phyloP scores from a whole-genome alignment of 2,329 filamentous ascomycete species.

The Fusarium continuum region DNA sequence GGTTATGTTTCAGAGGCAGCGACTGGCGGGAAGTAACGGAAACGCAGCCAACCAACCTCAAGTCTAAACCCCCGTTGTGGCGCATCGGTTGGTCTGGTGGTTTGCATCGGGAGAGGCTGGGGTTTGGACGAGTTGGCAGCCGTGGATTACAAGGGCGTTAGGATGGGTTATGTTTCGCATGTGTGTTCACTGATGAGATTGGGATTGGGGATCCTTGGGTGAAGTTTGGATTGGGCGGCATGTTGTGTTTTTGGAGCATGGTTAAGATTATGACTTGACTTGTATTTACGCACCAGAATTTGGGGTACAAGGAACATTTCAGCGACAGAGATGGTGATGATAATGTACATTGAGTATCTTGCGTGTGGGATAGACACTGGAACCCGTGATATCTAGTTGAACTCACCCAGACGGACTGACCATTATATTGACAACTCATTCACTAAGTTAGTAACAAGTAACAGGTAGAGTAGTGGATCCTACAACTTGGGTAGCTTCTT shows the following conservation, averaged over 20 bases:
- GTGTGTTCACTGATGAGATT: constrained; percentile 21
- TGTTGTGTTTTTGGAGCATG: constrained; percentile 32
- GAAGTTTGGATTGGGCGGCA: constrained; percentile 35
- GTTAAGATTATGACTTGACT: constrained; percentile 33
- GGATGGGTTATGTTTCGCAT: constrained; percentile 13
- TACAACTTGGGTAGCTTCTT: background rate
- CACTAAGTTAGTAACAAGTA: background rate
- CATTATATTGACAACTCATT: background rate
- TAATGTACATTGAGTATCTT: background rate
- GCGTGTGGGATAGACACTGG: no score
- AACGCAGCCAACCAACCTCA: constrained; percentile 42
- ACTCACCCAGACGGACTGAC: background rate
- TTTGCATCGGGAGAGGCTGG: constrained; percentile 25
- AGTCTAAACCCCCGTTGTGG: constrained; percentile 27
- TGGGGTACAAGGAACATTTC: background rate
- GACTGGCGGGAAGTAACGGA: constrained; percentile 52
- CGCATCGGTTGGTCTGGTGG: constrained; percentile 26
- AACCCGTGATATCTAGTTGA: no score
- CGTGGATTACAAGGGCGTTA: constrained; percentile 35
- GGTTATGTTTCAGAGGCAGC: constrained; percentile 70
- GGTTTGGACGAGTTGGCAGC: constrained; percentile 18
- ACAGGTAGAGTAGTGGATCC: background rate
- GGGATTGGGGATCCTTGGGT: constrained; percentile 16
- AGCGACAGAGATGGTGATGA: constrained; percentile 1
- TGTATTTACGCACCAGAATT: constrained; percentile 9